Percentiles rank a stretch among this genome's conserved stretches.
These are phyloP conservation scores for Hysterangium stoloniferum DNA, from an alignment of 768 basidiomycete genomes.

Conservation along the genomic window DNA sequence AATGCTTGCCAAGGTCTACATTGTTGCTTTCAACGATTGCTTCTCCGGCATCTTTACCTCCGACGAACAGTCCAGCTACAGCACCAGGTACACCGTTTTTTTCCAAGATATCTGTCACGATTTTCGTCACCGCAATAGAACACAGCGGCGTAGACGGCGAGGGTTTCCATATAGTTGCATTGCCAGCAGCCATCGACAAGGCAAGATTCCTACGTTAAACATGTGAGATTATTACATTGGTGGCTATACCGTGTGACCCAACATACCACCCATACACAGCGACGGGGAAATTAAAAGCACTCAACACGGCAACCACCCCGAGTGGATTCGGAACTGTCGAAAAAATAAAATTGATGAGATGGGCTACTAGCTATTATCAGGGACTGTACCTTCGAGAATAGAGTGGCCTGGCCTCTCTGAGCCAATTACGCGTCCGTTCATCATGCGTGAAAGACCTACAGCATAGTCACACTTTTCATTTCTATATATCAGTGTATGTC, in stretches of 20 bases:
- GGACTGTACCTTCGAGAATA: constrained; percentile 68
- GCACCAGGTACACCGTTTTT: constrained; percentile 79
- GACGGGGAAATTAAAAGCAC: constrained; percentile 95
- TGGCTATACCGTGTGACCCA: not conserved
- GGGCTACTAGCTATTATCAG: not conserved
- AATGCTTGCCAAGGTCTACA: constrained; percentile 65
- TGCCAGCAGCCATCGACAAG: constrained; percentile 81
- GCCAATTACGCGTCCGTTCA: constrained; percentile 82
- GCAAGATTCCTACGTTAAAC: constrained; percentile 67
- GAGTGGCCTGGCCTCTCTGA: constrained; percentile 88
- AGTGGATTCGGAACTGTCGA: constrained; percentile 82
- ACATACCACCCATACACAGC: constrained; percentile 85
- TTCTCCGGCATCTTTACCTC: constrained; percentile 74
- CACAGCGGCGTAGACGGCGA: constrained; percentile 83
- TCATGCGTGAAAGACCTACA: constrained; percentile 88
- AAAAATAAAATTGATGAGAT: not conserved
- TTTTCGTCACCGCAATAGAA: constrained; percentile 84
- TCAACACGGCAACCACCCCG: constrained; percentile 62
- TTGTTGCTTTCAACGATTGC: constrained; percentile 64
- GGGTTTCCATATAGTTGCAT: constrained; percentile 94
- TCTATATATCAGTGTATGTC: not conserved
- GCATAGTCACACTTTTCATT: constrained; percentile 77
- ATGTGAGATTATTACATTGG: not conserved
- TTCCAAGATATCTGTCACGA: constrained; percentile 75
- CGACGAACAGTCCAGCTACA: constrained; percentile 74